phyloP scores from a whole-genome alignment of 306 rosid genomes.

The Arachis stenosperma region DNA sequence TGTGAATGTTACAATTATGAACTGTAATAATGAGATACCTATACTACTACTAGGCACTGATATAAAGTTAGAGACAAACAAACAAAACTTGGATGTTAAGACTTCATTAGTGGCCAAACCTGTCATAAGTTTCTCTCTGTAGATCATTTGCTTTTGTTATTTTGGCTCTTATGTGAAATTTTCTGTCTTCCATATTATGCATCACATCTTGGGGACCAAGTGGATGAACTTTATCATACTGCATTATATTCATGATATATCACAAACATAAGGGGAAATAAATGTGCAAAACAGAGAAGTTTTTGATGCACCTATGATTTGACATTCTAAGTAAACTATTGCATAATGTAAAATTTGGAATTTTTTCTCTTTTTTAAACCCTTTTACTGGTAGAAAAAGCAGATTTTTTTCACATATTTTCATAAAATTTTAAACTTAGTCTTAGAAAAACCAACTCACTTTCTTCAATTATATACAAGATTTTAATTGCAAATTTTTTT shows the following conservation, averaged over 20 bases:
- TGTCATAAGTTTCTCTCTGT: slow-evolving; percentile 39
- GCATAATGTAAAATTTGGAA: not conserved
- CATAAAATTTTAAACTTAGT: no score
- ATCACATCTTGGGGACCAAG: slow-evolving; percentile 49
- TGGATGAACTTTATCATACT: slow-evolving; percentile 67
- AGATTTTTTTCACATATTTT: no score
- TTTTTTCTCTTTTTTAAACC: not conserved
- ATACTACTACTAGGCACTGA: not conserved
- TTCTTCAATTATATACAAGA: no score
- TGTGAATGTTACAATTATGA: not conserved
- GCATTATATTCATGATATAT: slow-evolving; percentile 30
- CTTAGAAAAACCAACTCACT: no score
- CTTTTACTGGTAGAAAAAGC: no score
- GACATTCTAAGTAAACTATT: slow-evolving; percentile 23
- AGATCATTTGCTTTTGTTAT: slow-evolving; percentile 41
- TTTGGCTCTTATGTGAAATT: slow-evolving; percentile 30
- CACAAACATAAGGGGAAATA: slow-evolving; percentile 25
- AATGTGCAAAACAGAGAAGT: not conserved
- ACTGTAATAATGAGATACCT: not conserved
- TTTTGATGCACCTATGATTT: slow-evolving; percentile 19
- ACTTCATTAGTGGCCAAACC: slow-evolving; percentile 42
- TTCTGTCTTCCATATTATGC: slow-evolving; percentile 38
- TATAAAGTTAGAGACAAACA: slow-evolving; percentile 9
- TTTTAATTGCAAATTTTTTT: no score
- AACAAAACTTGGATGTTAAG: not conserved